A percentile compares a stretch with the other conserved stretches of the same genome.
Evolutionary conservation across 148 eudicot species (phyloP).

Genomic region (Suaeda aralocaspica): DNA sequence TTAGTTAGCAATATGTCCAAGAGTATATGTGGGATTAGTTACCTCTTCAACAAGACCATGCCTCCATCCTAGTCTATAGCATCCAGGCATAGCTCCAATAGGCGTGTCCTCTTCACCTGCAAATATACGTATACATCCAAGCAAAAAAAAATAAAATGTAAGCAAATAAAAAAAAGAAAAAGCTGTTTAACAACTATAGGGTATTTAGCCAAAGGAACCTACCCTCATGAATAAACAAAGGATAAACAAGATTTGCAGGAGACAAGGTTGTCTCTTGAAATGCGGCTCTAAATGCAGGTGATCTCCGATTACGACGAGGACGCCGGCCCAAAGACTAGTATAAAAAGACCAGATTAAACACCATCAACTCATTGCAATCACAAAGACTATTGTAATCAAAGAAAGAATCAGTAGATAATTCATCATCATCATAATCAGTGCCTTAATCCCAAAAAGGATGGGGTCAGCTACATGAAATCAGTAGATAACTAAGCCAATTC

Average conservation of each 20-base stretch:
- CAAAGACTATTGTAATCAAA: background rate
- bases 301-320: slow-evolving; percentile 81
- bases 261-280: slow-evolving; percentile 78
- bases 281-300: slow-evolving; percentile 68
- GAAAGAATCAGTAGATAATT: background rate
- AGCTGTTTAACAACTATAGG: background rate
- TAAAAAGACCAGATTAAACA: slow-evolving; percentile 6
- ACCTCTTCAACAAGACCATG: slow-evolving; percentile 99
- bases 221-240: slow-evolving; percentile 97
- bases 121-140: slow-evolving; percentile 12
- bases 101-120: slow-evolving; percentile 93
- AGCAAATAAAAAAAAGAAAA: background rate
- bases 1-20: background rate
- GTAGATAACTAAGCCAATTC: background rate
- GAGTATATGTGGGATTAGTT: background rate
- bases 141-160: background rate
- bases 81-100: slow-evolving; percentile 98
- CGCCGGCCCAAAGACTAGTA: slow-evolving; percentile 53
- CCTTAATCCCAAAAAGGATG: too few relatives aligned
- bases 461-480: too few relatives aligned
- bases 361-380: background rate
- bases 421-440: too few relatives aligned
- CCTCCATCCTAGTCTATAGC: slow-evolving; percentile 96
- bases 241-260: slow-evolving; percentile 93
- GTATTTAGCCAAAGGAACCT: slow-evolving; percentile 14